Base-by-base conservation (phyloP, 2,329 filamentous ascomycete genomes). In the Neofusicoccum sp. region DNA sequence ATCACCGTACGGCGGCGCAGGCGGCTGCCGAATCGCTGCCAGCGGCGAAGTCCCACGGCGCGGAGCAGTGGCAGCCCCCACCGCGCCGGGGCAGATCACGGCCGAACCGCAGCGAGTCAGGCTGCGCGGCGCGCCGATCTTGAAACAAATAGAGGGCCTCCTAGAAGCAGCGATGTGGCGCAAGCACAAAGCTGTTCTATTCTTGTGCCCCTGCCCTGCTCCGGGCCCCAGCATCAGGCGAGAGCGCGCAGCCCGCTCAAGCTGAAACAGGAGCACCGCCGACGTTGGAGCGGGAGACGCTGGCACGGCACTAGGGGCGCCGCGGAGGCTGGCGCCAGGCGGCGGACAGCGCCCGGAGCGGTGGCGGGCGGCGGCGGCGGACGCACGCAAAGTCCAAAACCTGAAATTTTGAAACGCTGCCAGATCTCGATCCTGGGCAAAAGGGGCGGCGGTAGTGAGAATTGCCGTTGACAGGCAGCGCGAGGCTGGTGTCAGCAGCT, bases 251-350 rank as follows among this genome's bases (percentile, higher is more conserved):
- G 51, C 51, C 43, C 45, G 57, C 45, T 51, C 57, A 60, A 49
- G 45, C 44, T 60, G 57, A 60, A 60, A 60, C 57, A 60, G 45
- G 57, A 60, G 57, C 8, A 36, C 54, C 44, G 30, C 51, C 26
- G 38, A 56, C 51, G 51, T 56, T 43, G n/a, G 11, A 31, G 26
- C 24, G 26, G 44, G 12, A 30, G 44, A 14, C 6, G 26, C 6
- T 24, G 44, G 44, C 44, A 47, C 6, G 24, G 43, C 43, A 20
- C 36, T 31, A 54, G 36, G 28, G 51, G 51, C 51, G 38, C 51
- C 38, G 36, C 33, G 16, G 49, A 24, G 49, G 12, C 49, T 54
- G 36, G 48, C 48, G 20, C n/a, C 6, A 12, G 38, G 16, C 38
- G 38, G 38, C 38, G 38, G 38, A 44, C 41, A 20, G 14, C 24